A percentile compares a stretch with the other conserved stretches of the same genome.
Evolutionary conservation across 495 filamentous ascomycete species (phyloP).

Genomic region (Podospora anserina): DNA sequence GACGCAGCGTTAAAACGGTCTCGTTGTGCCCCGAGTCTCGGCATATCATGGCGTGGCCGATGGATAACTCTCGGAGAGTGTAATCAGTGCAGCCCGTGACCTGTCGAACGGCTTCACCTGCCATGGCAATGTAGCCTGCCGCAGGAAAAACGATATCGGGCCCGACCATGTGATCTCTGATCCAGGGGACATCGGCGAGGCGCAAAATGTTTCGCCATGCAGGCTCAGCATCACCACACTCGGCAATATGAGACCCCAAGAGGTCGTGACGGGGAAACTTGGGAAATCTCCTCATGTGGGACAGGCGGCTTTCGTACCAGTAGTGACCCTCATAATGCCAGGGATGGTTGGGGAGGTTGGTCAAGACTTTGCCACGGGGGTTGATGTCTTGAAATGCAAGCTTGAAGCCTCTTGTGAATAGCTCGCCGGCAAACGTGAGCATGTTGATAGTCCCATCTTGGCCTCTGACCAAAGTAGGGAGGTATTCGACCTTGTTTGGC

Average conservation of each 20-base stretch:
- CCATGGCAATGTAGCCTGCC: conserved; percentile 17
- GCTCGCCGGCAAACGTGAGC: conserved; percentile 23
- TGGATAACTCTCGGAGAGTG: no score
- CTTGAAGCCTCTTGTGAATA: conserved; percentile 12
- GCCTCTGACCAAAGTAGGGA: conserved; percentile 28
- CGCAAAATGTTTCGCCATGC: conserved; percentile 44
- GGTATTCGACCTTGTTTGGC: conserved; percentile 16
- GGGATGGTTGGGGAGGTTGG: conserved; percentile 38
- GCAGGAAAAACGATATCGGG: conserved; percentile 21
- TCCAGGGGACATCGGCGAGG: conserved; percentile 31
- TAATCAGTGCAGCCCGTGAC: background rate
- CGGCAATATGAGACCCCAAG: conserved; percentile 12
- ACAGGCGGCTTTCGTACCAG: conserved; percentile 13
- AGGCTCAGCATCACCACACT: conserved; percentile 22
- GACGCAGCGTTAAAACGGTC: background rate
- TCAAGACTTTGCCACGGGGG: background rate
- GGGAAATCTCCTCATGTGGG: conserved; percentile 8
- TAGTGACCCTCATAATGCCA: conserved; percentile 27
- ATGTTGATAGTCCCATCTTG: conserved; percentile 25
- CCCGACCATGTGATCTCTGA: conserved; percentile 41
- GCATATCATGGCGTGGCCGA: background rate
- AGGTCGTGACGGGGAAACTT: conserved; percentile 16
- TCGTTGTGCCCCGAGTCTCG: conserved; percentile 1
- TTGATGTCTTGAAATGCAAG: no score
- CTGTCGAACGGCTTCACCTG: conserved; percentile 20